These are phyloP conservation scores for Rhizopus arrhizus DNA, from an alignment of 371 early-diverging fungal genomes.

Conservation along the genomic window DNA sequence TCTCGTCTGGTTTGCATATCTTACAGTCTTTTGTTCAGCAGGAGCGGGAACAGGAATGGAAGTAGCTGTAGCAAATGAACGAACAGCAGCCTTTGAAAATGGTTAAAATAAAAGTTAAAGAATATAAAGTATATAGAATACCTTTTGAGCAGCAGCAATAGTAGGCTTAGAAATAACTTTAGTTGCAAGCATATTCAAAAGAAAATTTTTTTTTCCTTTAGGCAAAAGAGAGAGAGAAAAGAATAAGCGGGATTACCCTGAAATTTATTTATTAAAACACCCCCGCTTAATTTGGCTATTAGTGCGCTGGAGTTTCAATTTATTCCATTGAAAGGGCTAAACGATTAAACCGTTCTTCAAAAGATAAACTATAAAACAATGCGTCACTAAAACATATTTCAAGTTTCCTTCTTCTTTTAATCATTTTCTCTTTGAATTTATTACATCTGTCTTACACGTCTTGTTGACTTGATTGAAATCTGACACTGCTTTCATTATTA, in stretches of 20 bases:
- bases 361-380: too few species aligned
- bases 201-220: background rate
- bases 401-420: too few species aligned
- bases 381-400: too few species aligned
- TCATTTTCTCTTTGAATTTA: background rate
- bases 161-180: constrained; percentile 18
- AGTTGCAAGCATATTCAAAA: constrained; percentile 16
- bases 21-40: constrained; percentile 16
- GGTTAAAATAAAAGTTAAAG: background rate
- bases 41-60: constrained; percentile 15
- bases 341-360: too few species aligned
- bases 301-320: too few species aligned
- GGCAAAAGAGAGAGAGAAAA: background rate
- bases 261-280: background rate
- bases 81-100: constrained; percentile 20
- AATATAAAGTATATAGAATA: background rate
- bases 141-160: constrained; percentile 18
- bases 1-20: constrained; percentile 52
- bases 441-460: too few species aligned
- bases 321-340: too few species aligned
- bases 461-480: too few species aligned
- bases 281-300: background rate
- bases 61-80: constrained; percentile 12
- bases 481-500: too few species aligned
- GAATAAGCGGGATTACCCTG: constrained; percentile 6